phyloP scores from a whole-genome alignment of 441 rosid genomes.

The Mallotus japonicus region DNA sequence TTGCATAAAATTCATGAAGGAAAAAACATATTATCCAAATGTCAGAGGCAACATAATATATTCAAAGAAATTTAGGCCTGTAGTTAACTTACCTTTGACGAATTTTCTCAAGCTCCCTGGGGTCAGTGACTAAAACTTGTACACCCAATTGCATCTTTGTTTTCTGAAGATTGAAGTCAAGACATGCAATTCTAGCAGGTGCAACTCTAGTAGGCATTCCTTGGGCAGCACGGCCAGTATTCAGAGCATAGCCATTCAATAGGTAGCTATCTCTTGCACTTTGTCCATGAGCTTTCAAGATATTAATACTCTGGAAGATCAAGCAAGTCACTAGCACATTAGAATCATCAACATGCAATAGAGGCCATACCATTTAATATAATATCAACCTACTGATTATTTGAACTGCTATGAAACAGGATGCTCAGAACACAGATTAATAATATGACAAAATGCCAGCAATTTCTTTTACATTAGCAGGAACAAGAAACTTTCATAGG shows the following conservation, averaged over 20 bases:
- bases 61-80: too few species aligned
- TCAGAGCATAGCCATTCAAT: constrained; percentile 89
- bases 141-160: constrained; percentile 97
- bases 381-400: background rate
- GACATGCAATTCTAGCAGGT: constrained; percentile 92
- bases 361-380: background rate
- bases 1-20: background rate
- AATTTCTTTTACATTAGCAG: constrained; percentile 7
- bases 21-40: constrained; percentile 1
- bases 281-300: constrained; percentile 94
- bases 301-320: constrained; percentile 68
- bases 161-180: constrained; percentile 95
- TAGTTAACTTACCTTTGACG: constrained; percentile 67
- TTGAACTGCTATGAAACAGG: background rate
- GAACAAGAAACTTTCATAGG: background rate
- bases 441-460: background rate
- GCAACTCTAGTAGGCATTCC: constrained; percentile 93
- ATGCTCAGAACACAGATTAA: background rate
- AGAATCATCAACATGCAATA: constrained; percentile 12
- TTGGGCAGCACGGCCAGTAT: constrained; percentile 97
- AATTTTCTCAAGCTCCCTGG: constrained; percentile 96
- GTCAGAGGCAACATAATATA: background rate
- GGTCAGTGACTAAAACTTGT: constrained; percentile 90
- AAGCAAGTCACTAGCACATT: constrained; percentile 19
- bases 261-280: constrained; percentile 92